Evolutionary conservation across 352 stramenopile genomes (phyloP).

Genomic region (Peronospora destructor): DNA sequence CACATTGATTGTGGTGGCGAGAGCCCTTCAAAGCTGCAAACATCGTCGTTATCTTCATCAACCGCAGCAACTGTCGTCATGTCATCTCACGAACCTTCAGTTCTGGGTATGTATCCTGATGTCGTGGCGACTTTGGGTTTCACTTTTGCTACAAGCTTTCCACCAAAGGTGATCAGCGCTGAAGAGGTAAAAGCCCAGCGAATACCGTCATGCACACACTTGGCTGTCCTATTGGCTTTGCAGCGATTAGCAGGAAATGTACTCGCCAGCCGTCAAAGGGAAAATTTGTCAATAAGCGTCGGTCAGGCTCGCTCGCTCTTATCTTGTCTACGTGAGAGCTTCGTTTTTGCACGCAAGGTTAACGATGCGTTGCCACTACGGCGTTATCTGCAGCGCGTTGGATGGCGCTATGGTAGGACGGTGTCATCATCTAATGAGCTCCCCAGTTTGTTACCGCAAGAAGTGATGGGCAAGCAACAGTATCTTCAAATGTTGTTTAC

Average conservation of each 20-base stretch:
- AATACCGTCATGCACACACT: slow-evolving; percentile 56
- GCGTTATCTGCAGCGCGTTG: slow-evolving; percentile 36
- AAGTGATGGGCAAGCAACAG: slow-evolving; percentile 71
- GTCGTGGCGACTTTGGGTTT: slow-evolving; percentile 50
- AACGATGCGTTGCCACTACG: slow-evolving; percentile 61
- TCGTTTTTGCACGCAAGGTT: slow-evolving; percentile 59
- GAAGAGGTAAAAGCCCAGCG: slow-evolving; percentile 50
- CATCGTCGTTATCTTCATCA: slow-evolving; percentile 11
- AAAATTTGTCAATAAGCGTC: slow-evolving; percentile 44
- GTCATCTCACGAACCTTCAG: slow-evolving; percentile 44
- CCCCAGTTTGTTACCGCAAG: slow-evolving; percentile 61
- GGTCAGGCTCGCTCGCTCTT: slow-evolving; percentile 48
- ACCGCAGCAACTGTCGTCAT: slow-evolving; percentile 6
- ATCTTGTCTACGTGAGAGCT: slow-evolving; percentile 61
- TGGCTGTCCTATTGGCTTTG: slow-evolving; percentile 59
- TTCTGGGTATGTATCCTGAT: slow-evolving; percentile 66
- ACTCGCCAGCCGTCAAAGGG: slow-evolving; percentile 38
- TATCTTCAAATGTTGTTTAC: slow-evolving; percentile 65
- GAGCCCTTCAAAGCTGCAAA: slow-evolving; percentile 10
- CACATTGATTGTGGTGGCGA: slow-evolving; percentile 5
- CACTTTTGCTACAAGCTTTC: slow-evolving; percentile 43
- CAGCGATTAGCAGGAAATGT: slow-evolving; percentile 65
- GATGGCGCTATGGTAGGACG: slow-evolving; percentile 48
- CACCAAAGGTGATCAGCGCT: slow-evolving; percentile 48
- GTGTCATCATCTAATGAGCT: slow-evolving; percentile 34